phyloP scores from a whole-genome alignment of 1,284 basidiomycete species.

The Schizophyllum amplum region DNA sequence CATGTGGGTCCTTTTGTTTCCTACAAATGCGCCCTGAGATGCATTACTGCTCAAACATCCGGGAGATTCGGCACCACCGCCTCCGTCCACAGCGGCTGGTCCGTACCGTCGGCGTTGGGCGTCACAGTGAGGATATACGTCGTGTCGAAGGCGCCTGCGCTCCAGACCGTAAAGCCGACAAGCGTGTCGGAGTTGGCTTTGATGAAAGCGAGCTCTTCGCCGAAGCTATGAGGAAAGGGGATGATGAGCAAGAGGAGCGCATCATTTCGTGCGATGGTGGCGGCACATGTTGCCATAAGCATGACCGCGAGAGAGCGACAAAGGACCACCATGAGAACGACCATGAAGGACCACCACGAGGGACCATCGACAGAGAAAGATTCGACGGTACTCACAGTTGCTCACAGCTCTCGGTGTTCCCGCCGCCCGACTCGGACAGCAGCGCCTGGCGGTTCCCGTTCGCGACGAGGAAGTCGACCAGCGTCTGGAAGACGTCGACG shows the following conservation, averaged over 20 bases:
- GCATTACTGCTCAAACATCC: too few relatives aligned
- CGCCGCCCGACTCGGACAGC: conserved; percentile 57
- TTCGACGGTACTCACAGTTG: background rate
- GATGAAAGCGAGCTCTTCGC: conserved; percentile 37
- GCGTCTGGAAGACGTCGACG: conserved; percentile 38
- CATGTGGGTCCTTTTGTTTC: too few relatives aligned
- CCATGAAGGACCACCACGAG: too few relatives aligned
- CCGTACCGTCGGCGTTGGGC: conserved; percentile 25
- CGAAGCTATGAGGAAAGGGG: conserved; percentile 22
- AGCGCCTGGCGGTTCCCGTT: conserved; percentile 49
- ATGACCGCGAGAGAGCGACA: too few relatives aligned
- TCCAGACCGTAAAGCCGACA: conserved; percentile 43
- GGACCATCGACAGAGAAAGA: too few relatives aligned
- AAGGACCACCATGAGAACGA: too few relatives aligned
- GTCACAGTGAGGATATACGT: conserved; percentile 29
- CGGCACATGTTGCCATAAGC: too few relatives aligned
- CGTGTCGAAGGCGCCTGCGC: conserved; percentile 29
- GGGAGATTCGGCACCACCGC: background rate
- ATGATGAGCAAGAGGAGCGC: background rate
- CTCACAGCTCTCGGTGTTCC: conserved; percentile 38
- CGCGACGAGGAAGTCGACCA: conserved; percentile 42
- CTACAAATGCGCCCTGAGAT: too few relatives aligned
- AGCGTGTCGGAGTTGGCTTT: conserved; percentile 35
- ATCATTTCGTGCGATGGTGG: too few relatives aligned
- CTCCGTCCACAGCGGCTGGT: conserved; percentile 21